Percentiles rank a stretch among this genome's conserved stretches.
These are phyloP conservation scores for Schrenkiella parvula DNA, from an alignment of 345 rosid species.

Conservation along the genomic window DNA sequence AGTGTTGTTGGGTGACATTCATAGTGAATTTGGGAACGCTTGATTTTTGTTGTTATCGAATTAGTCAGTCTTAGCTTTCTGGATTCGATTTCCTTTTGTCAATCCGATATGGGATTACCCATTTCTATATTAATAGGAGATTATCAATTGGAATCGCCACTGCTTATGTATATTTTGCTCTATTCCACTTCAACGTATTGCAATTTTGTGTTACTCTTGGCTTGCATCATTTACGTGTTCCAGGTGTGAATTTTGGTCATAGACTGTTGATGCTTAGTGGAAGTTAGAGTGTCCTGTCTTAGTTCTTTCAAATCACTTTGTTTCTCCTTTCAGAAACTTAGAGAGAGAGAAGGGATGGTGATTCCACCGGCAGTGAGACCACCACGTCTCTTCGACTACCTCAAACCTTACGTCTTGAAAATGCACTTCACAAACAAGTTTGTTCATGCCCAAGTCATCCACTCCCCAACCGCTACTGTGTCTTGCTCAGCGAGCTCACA, in stretches of 20 bases:
- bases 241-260: neutral
- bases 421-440: conserved; percentile 77
- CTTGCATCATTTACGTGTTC: neutral
- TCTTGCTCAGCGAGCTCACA: conserved; percentile 79
- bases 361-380: conserved; percentile 75
- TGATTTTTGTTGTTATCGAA: neutral
- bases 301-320: neutral
- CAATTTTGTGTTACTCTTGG: neutral
- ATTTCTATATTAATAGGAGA: neutral
- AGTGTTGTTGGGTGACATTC: neutral
- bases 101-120: no score
- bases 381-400: conserved; percentile 50
- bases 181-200: neutral
- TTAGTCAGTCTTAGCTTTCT: neutral
- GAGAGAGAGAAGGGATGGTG: conserved; percentile 47
- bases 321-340: neutral
- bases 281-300: neutral
- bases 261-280: neutral
- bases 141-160: neutral
- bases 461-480: conserved; percentile 73
- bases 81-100: neutral
- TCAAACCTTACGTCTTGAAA: conserved; percentile 70
- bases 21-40: neutral
- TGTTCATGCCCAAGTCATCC: conserved; percentile 77
- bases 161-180: neutral